These are phyloP conservation scores for Colletotrichum sp. DNA, from an alignment of 2,329 filamentous ascomycete genomes.

Conservation along the genomic window DNA sequence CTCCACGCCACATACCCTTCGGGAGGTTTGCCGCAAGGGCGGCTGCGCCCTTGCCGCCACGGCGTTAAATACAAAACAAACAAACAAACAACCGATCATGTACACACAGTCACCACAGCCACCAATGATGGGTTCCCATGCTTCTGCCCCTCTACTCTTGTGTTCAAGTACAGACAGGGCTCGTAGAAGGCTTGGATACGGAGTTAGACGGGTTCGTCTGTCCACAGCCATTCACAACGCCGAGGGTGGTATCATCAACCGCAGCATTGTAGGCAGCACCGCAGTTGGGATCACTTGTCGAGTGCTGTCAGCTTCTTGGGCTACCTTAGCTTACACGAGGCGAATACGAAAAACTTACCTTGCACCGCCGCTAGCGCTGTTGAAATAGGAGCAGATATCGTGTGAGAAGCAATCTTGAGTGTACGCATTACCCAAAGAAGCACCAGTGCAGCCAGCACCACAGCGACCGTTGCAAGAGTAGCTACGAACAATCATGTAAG, in stretches of 20 bases:
- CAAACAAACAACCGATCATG: no score
- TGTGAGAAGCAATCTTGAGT: slow-evolving; percentile 56
- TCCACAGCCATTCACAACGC: slow-evolving; percentile 34
- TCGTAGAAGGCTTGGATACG: slow-evolving; percentile 27
- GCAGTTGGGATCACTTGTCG: slow-evolving; percentile 48
- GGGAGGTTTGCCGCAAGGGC: no score
- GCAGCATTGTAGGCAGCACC: slow-evolving; percentile 47
- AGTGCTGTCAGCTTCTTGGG: background rate
- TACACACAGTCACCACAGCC: background rate
- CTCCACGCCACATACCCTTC: no score
- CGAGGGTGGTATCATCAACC: slow-evolving; percentile 45
- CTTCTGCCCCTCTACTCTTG: background rate
- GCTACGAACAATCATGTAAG: slow-evolving; percentile 26
- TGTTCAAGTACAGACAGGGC: slow-evolving; percentile 27
- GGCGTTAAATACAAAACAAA: no score
- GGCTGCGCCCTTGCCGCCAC: no score
- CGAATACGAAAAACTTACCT: slow-evolving; percentile 35
- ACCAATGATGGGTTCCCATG: background rate
- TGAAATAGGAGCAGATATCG: slow-evolving; percentile 56
- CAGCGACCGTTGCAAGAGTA: slow-evolving; percentile 55
- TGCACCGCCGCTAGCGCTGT: slow-evolving; percentile 49
- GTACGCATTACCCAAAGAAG: slow-evolving; percentile 49
- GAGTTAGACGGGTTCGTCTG: slow-evolving; percentile 36
- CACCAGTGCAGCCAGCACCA: slow-evolving; percentile 48
- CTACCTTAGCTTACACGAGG: background rate